Percentiles rank a stretch among this genome's conserved stretches.
These are phyloP conservation scores for Echinochloa phyllopogon DNA, from an alignment of 176 grass and related monocot genomes.

Conservation along the genomic window DNA sequence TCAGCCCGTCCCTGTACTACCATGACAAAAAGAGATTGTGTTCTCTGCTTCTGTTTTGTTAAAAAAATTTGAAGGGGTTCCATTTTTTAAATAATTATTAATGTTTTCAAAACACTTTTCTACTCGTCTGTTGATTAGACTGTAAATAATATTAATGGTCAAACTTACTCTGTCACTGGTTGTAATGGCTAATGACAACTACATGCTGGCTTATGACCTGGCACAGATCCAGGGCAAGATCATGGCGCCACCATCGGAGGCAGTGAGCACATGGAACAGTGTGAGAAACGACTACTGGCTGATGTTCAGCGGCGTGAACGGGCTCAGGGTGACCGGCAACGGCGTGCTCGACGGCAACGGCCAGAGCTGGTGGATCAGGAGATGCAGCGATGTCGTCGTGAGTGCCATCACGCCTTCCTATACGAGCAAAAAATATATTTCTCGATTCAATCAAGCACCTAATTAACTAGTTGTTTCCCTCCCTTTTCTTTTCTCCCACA, in stretches of 20 bases:
- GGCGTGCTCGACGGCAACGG: conserved; percentile 45
- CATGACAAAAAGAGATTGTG: too few species aligned
- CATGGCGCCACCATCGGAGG: conserved; percentile 33
- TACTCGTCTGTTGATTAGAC: background rate
- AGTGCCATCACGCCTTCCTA: too few species aligned
- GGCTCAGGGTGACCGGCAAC: conserved; percentile 49
- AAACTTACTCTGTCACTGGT: too few species aligned
- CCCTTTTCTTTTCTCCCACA: background rate
- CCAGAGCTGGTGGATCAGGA: conserved; percentile 33
- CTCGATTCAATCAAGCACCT: background rate
- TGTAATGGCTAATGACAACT: too few species aligned
- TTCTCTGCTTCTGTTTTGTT: background rate
- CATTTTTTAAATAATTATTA: too few species aligned
- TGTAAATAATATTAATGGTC: background rate
- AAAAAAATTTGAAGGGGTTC: too few species aligned
- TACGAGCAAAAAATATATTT: background rate
- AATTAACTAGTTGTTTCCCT: background rate
- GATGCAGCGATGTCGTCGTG: conserved; percentile 21
- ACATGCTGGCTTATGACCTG: too few species aligned
- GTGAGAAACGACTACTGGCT: conserved; percentile 27
- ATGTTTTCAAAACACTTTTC: background rate
- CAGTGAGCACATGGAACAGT: conserved; percentile 22
- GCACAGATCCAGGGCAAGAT: conserved; percentile 45
- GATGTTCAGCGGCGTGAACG: conserved; percentile 42
- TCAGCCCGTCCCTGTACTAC: too few species aligned